A percentile compares a stretch with the other conserved stretches of the same genome.
These are phyloP conservation scores for Yamadazyma triangularis DNA, from an alignment of 1,139 yeast genomes.

Conservation along the genomic window DNA sequence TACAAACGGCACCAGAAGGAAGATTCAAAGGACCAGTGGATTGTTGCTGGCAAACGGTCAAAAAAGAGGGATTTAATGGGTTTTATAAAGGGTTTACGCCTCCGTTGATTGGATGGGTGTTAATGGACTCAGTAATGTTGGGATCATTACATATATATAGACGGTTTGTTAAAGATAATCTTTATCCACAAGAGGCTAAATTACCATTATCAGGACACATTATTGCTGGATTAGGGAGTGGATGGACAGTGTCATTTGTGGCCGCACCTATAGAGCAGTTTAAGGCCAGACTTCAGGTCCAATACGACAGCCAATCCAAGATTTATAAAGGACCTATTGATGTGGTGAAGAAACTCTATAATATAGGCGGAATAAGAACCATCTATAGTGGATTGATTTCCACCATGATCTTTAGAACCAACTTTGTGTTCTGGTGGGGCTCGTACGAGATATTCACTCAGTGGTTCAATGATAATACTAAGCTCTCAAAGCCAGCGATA, in stretches of 20 bases:
- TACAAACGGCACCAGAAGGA: conserved; percentile 74
- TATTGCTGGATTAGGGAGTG: conserved; percentile 76
- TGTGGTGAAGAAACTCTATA: conserved; percentile 53
- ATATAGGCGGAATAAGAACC: conserved; percentile 61
- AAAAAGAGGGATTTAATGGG: conserved; percentile 71
- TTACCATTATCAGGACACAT: conserved; percentile 74
- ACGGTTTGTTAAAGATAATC: conserved; percentile 56
- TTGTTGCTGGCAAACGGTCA: conserved; percentile 67
- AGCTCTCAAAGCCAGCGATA: conserved; percentile 59
- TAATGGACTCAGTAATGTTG: conserved; percentile 87
- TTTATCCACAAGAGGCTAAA: conserved; percentile 54
- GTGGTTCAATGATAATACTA: conserved; percentile 61
- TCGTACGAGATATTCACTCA: conserved; percentile 76
- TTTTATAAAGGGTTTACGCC: conserved; percentile 89
- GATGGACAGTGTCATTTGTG: conserved; percentile 87
- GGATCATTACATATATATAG: conserved; percentile 82
- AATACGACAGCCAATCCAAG: conserved; percentile 73
- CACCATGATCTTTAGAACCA: conserved; percentile 83
- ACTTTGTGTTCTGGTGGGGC: conserved; percentile 93
- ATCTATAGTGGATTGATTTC: conserved; percentile 78
- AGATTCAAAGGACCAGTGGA: conserved; percentile 79
- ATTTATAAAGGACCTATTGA: conserved; percentile 76
- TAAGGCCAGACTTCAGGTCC: conserved; percentile 85
- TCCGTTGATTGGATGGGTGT: conserved; percentile 88
- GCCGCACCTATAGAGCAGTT: conserved; percentile 93